Percentiles rank a stretch among this genome's conserved stretches.
These are phyloP conservation scores for Mycena pura DNA, from an alignment of 768 basidiomycete genomes.

Conservation along the genomic window DNA sequence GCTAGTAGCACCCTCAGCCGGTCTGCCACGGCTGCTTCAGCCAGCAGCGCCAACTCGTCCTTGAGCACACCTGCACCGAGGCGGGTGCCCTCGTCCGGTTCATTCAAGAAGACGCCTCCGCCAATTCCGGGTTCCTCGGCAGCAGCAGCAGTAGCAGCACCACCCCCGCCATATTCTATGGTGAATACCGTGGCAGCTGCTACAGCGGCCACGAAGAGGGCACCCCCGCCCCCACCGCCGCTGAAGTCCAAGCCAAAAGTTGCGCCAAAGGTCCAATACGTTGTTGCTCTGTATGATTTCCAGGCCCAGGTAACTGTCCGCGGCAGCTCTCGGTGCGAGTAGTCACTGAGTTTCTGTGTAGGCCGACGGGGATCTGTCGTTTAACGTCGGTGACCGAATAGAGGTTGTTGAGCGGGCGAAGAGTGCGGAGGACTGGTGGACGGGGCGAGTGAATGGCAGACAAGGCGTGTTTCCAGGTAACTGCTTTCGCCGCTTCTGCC, in stretches of 20 bases:
- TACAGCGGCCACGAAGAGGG: slow-evolving; percentile 63
- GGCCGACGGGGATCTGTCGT: slow-evolving; percentile 93
- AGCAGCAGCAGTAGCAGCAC: slow-evolving; percentile 38
- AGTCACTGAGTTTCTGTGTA: slow-evolving; percentile 33
- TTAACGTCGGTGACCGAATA: slow-evolving; percentile 88
- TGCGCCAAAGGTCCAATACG: slow-evolving; percentile 69
- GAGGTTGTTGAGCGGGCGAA: slow-evolving; percentile 85
- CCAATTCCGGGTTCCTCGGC: slow-evolving; percentile 52
- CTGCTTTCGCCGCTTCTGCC: slow-evolving; percentile 11
- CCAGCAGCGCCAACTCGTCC: slow-evolving; percentile 42
- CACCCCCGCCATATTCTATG: slow-evolving; percentile 55
- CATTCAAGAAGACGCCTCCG: slow-evolving; percentile 58
- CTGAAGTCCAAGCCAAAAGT: slow-evolving; percentile 87
- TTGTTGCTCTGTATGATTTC: slow-evolving; percentile 95
- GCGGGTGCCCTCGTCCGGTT: slow-evolving; percentile 37
- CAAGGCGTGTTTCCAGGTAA: slow-evolving; percentile 92
- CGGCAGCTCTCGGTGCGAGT: neutral
- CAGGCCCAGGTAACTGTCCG: slow-evolving; percentile 72
- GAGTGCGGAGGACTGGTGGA: slow-evolving; percentile 97
- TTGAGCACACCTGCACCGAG: slow-evolving; percentile 52
- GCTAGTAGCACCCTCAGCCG: slow-evolving; percentile 42
- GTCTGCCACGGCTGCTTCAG: slow-evolving; percentile 41
- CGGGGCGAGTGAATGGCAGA: slow-evolving; percentile 79
- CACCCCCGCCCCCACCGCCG: slow-evolving; percentile 92
- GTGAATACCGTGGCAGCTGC: slow-evolving; percentile 40